These are phyloP conservation scores for Striga hermonthica DNA, from an alignment of 305 asterid species.

Conservation along the genomic window DNA sequence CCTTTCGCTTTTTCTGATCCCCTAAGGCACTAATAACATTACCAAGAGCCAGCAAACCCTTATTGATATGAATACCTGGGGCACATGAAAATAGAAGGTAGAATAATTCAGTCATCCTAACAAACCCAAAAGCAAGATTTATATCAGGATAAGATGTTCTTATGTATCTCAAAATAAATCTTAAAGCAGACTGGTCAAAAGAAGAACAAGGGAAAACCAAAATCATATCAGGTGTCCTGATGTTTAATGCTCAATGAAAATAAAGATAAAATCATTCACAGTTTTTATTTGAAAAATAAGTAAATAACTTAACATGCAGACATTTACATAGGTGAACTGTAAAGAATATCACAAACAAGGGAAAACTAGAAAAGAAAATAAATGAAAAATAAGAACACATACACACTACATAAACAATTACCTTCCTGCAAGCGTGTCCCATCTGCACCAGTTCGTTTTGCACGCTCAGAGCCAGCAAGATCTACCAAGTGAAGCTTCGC, in stretches of 20 bases:
- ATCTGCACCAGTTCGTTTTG: conserved; percentile 97
- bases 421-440: conserved; percentile 90
- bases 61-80: conserved; percentile 94
- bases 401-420: conserved; percentile 33
- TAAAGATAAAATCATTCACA: conserved; percentile 9
- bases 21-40: conserved; percentile 97
- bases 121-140: not conserved
- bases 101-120: conserved; percentile 22
- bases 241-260: not conserved
- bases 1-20: conserved; percentile 91
- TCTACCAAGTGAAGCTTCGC: conserved; percentile 97
- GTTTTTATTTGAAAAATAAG: not conserved
- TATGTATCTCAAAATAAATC: not conserved
- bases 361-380: not conserved
- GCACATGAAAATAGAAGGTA: conserved; percentile 21
- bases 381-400: not conserved
- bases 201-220: conserved; percentile 6
- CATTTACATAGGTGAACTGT: conserved; percentile 1
- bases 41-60: conserved; percentile 92
- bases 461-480: conserved; percentile 98
- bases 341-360: not conserved
- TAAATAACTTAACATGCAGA: not conserved
- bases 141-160: not conserved
- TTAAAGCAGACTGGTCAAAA: not conserved
- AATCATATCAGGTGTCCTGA: not conserved